Percentiles rank a stretch among this genome's conserved stretches.
Evolutionary conservation across 768 basidiomycete species (phyloP).

Genomic region (Amanita fuliginea): DNA sequence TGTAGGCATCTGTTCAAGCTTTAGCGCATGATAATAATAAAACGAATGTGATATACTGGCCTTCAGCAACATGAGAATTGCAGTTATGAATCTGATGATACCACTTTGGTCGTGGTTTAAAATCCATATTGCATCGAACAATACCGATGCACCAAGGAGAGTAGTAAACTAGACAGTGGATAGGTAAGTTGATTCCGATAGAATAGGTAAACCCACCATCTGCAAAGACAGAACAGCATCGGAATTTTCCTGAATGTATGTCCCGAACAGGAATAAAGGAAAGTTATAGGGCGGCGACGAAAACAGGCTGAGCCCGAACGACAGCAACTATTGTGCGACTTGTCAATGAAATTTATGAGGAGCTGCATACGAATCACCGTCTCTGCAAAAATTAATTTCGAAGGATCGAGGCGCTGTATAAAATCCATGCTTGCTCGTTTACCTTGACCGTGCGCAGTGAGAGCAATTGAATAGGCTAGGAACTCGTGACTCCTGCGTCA

Average conservation of each 20-base stretch:
- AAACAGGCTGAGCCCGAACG: constrained; percentile 48
- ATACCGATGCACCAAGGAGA: constrained; percentile 44
- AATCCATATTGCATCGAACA: constrained; percentile 71
- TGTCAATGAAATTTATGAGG: neutral
- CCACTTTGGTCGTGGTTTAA: constrained; percentile 40
- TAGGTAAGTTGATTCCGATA: constrained; percentile 1
- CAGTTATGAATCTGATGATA: constrained; percentile 42
- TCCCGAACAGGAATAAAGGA: constrained; percentile 73
- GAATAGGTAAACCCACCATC: constrained; percentile 28
- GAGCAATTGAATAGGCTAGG: neutral
- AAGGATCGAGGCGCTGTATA: constrained; percentile 58
- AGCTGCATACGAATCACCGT: constrained; percentile 29
- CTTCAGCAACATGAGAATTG: constrained; percentile 51
- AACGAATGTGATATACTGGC: constrained; percentile 17
- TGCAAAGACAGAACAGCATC: constrained; percentile 58
- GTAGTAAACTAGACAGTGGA: constrained; percentile 46
- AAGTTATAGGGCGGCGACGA: constrained; percentile 63
- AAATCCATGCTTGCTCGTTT: constrained; percentile 39
- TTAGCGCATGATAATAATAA: neutral
- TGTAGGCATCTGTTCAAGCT: constrained; percentile 41
- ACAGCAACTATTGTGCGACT: constrained; percentile 36
- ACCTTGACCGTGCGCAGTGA: neutral
- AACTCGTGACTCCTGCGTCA: neutral
- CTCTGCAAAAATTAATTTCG: constrained; percentile 52
- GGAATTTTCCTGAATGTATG: constrained; percentile 56